Conservation (phyloP, 495 filamentous ascomycete genomes). For the Geoglossum glabrum region DNA sequence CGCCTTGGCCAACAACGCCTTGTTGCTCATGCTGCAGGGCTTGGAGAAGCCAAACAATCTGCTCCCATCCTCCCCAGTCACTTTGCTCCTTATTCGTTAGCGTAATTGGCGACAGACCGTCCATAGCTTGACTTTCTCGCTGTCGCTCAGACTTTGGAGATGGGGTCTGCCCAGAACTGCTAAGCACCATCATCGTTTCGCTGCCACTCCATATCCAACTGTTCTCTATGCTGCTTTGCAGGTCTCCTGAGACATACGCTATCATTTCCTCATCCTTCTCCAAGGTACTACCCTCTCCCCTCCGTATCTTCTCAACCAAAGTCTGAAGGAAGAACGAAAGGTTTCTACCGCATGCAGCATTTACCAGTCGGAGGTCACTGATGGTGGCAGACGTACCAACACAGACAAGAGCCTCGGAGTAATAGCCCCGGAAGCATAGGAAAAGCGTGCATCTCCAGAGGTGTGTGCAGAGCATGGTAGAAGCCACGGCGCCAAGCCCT, state of each 20-base stretch:
- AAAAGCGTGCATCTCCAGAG: conserved; percentile 80
- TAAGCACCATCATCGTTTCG: conserved; percentile 31
- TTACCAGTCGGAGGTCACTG: conserved; percentile 45
- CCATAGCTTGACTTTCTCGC: neutral
- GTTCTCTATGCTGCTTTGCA: conserved; percentile 62
- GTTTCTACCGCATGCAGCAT: conserved; percentile 63
- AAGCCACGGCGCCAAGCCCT: conserved; percentile 31
- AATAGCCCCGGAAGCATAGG: conserved; percentile 52
- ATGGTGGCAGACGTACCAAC: conserved; percentile 50
- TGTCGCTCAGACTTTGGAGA: neutral
- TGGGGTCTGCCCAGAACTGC: conserved; percentile 5
- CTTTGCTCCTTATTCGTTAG: conserved; percentile 27
- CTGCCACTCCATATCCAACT: conserved; percentile 75
- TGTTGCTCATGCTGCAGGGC: conserved; percentile 10
- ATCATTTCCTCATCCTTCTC: conserved; percentile 69
- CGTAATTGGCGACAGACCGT: conserved; percentile 7
- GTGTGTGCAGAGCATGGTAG: conserved; percentile 59
- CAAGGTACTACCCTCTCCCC: conserved; percentile 22
- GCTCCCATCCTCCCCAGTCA: conserved; percentile 37
- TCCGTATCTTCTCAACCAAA: conserved; percentile 35
- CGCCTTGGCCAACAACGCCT: conserved; percentile 21
- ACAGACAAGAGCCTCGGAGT: conserved; percentile 48
- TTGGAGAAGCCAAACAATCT: conserved; percentile 21
- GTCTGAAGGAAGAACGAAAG: conserved; percentile 61
- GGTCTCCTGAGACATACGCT: conserved; percentile 70